A percentile compares a stretch with the other conserved stretches of the same genome.
Evolutionary conservation across 73 alveolate species (phyloP).

Genomic region (Uronychia setigera): DNA sequence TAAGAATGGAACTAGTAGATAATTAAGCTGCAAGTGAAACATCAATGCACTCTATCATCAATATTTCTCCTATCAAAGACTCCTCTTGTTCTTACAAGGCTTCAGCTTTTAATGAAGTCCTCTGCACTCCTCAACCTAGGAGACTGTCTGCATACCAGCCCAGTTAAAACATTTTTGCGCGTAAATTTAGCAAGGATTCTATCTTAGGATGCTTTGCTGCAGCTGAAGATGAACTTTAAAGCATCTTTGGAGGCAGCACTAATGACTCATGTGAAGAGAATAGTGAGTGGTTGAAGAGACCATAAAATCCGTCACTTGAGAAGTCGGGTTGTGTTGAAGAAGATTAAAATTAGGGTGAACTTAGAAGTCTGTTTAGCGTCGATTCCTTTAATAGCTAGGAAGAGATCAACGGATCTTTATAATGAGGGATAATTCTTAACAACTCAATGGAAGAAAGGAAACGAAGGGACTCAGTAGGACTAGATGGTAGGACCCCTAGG

Average conservation of each 20-base stretch:
- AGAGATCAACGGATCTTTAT: too few species aligned
- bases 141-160: not conserved
- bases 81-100: not conserved
- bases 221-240: not conserved
- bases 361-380: too few species aligned
- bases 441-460: too few species aligned
- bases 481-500: too few species aligned
- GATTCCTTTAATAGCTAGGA: too few species aligned
- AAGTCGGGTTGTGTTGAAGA: too few species aligned
- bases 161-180: not conserved
- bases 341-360: too few species aligned
- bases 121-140: not conserved
- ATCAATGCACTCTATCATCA: not conserved
- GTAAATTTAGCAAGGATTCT: not conserved
- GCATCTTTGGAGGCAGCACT: not conserved
- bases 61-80: not conserved
- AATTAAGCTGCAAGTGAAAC: not conserved
- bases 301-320: not conserved
- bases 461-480: too few species aligned
- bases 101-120: not conserved
- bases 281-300: not conserved
- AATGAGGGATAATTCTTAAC: too few species aligned
- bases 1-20: not conserved
- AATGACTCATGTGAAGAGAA: not conserved
- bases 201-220: not conserved